Conservation (phyloP, 78 protist genomes). For the Protostelium mycophagum region DNA sequence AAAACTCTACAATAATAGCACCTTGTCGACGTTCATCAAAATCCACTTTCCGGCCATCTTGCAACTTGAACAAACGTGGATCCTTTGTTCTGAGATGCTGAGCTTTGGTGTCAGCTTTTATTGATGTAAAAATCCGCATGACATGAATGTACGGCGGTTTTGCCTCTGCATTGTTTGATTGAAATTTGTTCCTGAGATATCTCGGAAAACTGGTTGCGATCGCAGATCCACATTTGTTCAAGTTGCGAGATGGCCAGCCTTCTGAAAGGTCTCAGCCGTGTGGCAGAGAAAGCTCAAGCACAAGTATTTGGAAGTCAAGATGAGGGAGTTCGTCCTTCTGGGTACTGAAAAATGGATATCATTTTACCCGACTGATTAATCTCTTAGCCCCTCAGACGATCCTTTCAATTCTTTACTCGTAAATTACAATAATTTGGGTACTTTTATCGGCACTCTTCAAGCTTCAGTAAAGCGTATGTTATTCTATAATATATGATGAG, state of each 20-base stretch:
- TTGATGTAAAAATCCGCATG: too few species aligned
- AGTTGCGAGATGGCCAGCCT: neutral
- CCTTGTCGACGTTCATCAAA: too few species aligned
- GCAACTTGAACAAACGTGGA: too few species aligned
- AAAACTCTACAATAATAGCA: too few species aligned
- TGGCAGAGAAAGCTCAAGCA: neutral
- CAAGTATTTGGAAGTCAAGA: neutral
- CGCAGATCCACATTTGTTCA: too few species aligned
- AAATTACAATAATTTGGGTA: neutral
- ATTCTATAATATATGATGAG: neutral
- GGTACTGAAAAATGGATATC: neutral
- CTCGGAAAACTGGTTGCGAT: too few species aligned
- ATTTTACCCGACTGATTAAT: neutral
- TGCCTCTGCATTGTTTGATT: too few species aligned
- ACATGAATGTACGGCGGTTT: too few species aligned
- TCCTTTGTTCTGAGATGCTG: too few species aligned
- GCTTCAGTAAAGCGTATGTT: neutral
- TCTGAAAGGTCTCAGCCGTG: neutral
- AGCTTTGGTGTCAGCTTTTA: too few species aligned
- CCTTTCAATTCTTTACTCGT: neutral
- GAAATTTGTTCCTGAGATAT: too few species aligned
- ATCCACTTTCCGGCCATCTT: too few species aligned
- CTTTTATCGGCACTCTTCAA: neutral
- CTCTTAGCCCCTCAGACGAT: neutral
- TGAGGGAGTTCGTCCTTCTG: neutral